Conservation (phyloP, 257 asterid genomes). For the Buddleja alternifolia region DNA sequence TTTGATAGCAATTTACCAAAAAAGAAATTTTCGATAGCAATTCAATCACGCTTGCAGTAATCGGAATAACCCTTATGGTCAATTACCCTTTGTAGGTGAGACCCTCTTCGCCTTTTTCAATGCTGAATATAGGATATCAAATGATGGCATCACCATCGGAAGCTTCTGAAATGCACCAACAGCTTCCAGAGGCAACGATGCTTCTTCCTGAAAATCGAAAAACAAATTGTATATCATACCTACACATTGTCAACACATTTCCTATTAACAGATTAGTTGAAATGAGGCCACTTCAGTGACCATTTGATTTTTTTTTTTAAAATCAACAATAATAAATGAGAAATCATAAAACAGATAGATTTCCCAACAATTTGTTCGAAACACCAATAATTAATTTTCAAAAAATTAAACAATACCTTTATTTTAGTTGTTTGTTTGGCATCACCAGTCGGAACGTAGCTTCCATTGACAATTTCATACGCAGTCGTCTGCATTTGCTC, state of each 20-base stretch:
- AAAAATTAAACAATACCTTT: conserved; percentile 35
- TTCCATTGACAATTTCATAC: conserved; percentile 69
- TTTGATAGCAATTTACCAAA: too few relatives aligned
- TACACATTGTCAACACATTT: neutral
- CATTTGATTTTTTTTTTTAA: neutral
- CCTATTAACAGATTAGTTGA: neutral
- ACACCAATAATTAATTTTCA: neutral
- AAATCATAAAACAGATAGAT: neutral
- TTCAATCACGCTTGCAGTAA: neutral
- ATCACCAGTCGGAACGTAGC: conserved; percentile 62
- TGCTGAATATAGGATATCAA: conserved; percentile 78
- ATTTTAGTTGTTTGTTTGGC: conserved; percentile 39
- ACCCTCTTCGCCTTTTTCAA: conserved; percentile 86
- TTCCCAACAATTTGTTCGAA: neutral
- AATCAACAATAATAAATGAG: neutral
- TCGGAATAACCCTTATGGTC: conserved; percentile 18
- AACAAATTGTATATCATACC: conserved; percentile 16
- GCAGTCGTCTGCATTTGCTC: conserved; percentile 72
- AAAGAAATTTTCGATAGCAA: conserved; percentile 24
- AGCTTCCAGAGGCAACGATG: conserved; percentile 41
- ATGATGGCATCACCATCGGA: conserved; percentile 95
- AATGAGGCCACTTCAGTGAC: neutral
- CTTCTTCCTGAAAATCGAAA: conserved; percentile 47
- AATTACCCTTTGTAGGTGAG: conserved; percentile 82
- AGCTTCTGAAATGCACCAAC: conserved; percentile 98